Conservation (phyloP, 805 yeast genomes). For the Candida andamanensis region DNA sequence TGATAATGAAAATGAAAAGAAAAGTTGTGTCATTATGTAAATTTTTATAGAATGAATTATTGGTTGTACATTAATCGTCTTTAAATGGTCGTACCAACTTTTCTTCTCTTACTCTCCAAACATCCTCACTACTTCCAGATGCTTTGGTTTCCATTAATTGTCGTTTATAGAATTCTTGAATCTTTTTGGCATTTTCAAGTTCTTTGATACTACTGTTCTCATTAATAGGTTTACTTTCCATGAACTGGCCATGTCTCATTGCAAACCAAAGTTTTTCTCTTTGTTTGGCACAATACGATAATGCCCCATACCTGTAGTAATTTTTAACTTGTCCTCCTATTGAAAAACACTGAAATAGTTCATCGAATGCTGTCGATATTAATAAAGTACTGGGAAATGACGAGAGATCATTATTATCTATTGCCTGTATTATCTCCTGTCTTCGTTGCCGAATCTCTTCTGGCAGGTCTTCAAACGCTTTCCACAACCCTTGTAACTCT, state of each 20-base stretch:
- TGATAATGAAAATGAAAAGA: slow-evolving; percentile 40
- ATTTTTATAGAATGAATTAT: neutral
- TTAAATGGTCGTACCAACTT: slow-evolving; percentile 36
- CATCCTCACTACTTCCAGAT: slow-evolving; percentile 75
- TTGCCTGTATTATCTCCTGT: slow-evolving; percentile 16
- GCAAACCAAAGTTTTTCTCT: slow-evolving; percentile 80
- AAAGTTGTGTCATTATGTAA: slow-evolving; percentile 37
- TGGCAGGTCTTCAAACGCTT: slow-evolving; percentile 25
- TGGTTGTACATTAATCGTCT: slow-evolving; percentile 7
- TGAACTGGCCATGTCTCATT: slow-evolving; percentile 43
- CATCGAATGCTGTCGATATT: slow-evolving; percentile 75
- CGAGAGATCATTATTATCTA: slow-evolving; percentile 16
- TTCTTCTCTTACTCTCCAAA: slow-evolving; percentile 58
- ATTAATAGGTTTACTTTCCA: slow-evolving; percentile 12
- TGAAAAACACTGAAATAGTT: slow-evolving; percentile 79
- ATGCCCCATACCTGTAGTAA: slow-evolving; percentile 78
- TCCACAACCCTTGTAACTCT: slow-evolving; percentile 29
- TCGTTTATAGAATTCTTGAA: slow-evolving; percentile 68
- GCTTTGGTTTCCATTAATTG: slow-evolving; percentile 56
- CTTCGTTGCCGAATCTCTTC: slow-evolving; percentile 22
- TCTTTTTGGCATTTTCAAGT: slow-evolving; percentile 47
- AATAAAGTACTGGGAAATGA: slow-evolving; percentile 32
- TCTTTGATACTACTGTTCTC: slow-evolving; percentile 18
- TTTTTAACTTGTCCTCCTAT: slow-evolving; percentile 85
- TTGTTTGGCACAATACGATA: slow-evolving; percentile 65